Evolutionary conservation across 1,284 basidiomycete genomes (phyloP).

Genomic region (Uromyces viciae-fabae): DNA sequence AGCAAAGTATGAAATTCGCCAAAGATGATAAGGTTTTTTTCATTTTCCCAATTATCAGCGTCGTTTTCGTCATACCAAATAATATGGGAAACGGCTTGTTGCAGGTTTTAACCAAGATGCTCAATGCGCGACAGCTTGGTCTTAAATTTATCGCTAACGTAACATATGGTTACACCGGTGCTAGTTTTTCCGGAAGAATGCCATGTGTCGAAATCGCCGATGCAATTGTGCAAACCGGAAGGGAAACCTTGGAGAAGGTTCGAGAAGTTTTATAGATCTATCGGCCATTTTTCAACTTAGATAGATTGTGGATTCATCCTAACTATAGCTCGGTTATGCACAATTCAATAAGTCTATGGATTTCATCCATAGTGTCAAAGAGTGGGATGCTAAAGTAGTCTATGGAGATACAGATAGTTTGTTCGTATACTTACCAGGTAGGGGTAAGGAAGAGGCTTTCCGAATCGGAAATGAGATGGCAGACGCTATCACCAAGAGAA

Average conservation of each 20-base stretch:
- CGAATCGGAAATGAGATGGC: slow-evolving; percentile 86
- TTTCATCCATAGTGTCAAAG: slow-evolving; percentile 69
- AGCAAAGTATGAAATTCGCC: slow-evolving; percentile 81
- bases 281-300: background rate
- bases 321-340: slow-evolving; percentile 7
- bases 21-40: slow-evolving; percentile 67
- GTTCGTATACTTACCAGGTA: slow-evolving; percentile 82
- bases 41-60: background rate
- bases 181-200: slow-evolving; percentile 92
- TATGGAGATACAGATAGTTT: slow-evolving; percentile 98
- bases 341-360: slow-evolving; percentile 67
- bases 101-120: slow-evolving; percentile 68
- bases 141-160: slow-evolving; percentile 83
- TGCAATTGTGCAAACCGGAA: slow-evolving; percentile 90
- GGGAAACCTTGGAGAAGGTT: slow-evolving; percentile 91
- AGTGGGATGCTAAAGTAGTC: slow-evolving; percentile 87
- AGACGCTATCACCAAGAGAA: slow-evolving; percentile 74
- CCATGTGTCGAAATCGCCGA: slow-evolving; percentile 97
- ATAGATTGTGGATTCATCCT: background rate
- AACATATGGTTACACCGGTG: slow-evolving; percentile 90
- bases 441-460: slow-evolving; percentile 89
- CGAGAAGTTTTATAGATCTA: slow-evolving; percentile 37
- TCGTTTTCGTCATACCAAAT: background rate
- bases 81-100: background rate
- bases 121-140: slow-evolving; percentile 82